Base-by-base conservation (phyloP, 306 rosid genomes). In the Ziziphus jujuba region DNA sequence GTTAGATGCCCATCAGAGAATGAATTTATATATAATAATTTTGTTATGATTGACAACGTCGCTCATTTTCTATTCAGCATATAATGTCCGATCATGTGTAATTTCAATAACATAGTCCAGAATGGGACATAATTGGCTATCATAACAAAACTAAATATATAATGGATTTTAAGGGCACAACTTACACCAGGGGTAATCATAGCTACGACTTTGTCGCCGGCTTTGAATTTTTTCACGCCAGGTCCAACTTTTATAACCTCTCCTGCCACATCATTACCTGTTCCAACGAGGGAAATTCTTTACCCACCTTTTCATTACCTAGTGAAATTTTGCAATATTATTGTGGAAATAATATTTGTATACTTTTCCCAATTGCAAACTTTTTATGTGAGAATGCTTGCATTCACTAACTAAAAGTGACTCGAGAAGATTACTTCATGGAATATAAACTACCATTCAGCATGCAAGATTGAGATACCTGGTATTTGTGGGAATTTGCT, bases 181-280 rank as follows among this genome's bases (percentile, higher is more conserved):
- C 87, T 84, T 75, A 88, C 95, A 22, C 44, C 33, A 59, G 84
- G 73, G 33, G 38, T 73, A 34, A 65, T 79, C n/a, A 79, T 2
- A 54, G 84, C 82, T 22, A 84, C 88, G 77, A 89, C 88, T 86
- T 86, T 86, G 80, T 89, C 96, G 33, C 88, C 91, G 34, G 77
- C 64, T 75, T 74, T 80, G 85, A 86, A 80, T 50, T 78, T 82
- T 43, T 25, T 62, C 9, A 87, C 91, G 22, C 75, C 75, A 33
- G 66, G 33, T 66, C 98, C 98, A 35, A 84, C 87, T 71, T 79
- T 78, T 10, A 73, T 33, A 49, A 87, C 82, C 68, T 83, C 87
- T 61, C 96, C 98, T 6, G 91, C 78, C 52, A 89, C 69, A 78
- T 91, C 96, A 48, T 72, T 72, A 38, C 88, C 97, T 91, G 72